Percentiles rank a stretch among this genome's conserved stretches.
Evolutionary conservation across 352 stramenopile species (phyloP).

Genomic region (Pythium brassicae): DNA sequence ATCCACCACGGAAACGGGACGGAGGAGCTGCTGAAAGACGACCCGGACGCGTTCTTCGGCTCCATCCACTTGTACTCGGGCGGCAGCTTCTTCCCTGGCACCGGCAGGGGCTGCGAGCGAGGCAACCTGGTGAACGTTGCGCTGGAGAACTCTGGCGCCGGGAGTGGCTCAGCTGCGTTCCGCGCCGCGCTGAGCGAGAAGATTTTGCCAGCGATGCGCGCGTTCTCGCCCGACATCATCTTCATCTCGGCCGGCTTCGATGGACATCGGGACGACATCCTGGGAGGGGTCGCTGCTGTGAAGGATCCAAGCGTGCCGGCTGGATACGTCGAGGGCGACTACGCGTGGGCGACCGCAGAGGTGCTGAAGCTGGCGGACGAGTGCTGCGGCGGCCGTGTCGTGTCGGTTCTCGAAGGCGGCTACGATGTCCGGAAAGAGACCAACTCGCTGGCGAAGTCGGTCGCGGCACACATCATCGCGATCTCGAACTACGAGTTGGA

Average conservation of each 20-base stretch:
- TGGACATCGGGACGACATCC: slow-evolving; percentile 79
- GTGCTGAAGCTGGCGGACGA: slow-evolving; percentile 71
- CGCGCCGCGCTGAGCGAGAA: slow-evolving; percentile 47
- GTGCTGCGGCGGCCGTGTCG: slow-evolving; percentile 72
- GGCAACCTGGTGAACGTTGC: slow-evolving; percentile 76
- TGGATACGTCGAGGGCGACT: slow-evolving; percentile 81
- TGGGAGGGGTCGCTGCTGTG: slow-evolving; percentile 71
- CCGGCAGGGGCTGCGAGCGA: slow-evolving; percentile 52
- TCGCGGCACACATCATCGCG: slow-evolving; percentile 68
- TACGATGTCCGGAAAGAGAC: slow-evolving; percentile 82
- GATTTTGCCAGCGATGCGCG: slow-evolving; percentile 71
- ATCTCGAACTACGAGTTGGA: slow-evolving; percentile 63
- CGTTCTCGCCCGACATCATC: slow-evolving; percentile 78
- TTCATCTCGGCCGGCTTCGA: slow-evolving; percentile 89
- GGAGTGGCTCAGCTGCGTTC: slow-evolving; percentile 66
- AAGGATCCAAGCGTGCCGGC: slow-evolving; percentile 74
- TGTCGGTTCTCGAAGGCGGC: slow-evolving; percentile 85
- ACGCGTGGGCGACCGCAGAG: slow-evolving; percentile 74
- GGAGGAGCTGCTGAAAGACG: slow-evolving; percentile 85
- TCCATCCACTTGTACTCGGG: slow-evolving; percentile 80
- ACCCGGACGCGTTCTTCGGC: slow-evolving; percentile 79
- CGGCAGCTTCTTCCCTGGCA: slow-evolving; percentile 76
- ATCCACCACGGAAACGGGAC: slow-evolving; percentile 99
- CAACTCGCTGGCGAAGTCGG: slow-evolving; percentile 78
- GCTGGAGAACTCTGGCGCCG: slow-evolving; percentile 61